Conservation (phyloP, 495 filamentous ascomycete species). For the Xylaria bambusicola region DNA sequence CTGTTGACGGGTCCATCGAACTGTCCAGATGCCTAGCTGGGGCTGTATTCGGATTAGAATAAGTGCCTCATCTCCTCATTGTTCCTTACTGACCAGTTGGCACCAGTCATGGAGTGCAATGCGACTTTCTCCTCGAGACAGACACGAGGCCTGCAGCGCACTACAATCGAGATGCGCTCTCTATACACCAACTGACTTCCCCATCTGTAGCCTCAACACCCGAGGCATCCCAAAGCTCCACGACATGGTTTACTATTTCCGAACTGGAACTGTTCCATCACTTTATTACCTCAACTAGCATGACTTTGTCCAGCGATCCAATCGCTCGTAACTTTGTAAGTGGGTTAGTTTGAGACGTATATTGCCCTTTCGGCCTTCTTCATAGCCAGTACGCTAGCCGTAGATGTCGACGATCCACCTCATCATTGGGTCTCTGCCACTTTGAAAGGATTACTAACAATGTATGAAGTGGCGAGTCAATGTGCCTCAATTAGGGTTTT, state of each 20-base stretch:
- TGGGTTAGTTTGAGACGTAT: no score
- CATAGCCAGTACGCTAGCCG: no score
- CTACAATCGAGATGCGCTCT: slow-evolving; percentile 6
- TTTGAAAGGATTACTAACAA: background rate
- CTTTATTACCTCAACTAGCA: slow-evolving; percentile 25
- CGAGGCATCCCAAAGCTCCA: background rate
- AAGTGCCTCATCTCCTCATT: background rate
- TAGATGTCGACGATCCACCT: no score
- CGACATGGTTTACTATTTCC: slow-evolving; percentile 19
- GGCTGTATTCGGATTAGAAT: background rate
- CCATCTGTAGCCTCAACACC: slow-evolving; percentile 4
- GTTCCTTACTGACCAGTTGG: background rate
- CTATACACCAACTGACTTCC: slow-evolving; percentile 13
- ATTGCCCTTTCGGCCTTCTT: no score
- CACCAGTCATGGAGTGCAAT: slow-evolving; percentile 8
- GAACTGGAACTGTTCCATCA: slow-evolving; percentile 35
- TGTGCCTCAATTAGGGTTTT: slow-evolving; percentile 50
- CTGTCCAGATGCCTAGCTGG: no score
- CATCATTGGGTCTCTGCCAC: background rate
- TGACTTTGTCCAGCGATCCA: slow-evolving; percentile 25
- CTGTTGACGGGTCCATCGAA: background rate
- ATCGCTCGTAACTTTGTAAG: slow-evolving; percentile 22
- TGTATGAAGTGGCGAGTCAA: slow-evolving; percentile 29
- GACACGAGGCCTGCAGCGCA: background rate
- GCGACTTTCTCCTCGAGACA: slow-evolving; percentile 5